These are phyloP conservation scores for Russula lepida DNA, from an alignment of 768 basidiomycete species.

Conservation along the genomic window DNA sequence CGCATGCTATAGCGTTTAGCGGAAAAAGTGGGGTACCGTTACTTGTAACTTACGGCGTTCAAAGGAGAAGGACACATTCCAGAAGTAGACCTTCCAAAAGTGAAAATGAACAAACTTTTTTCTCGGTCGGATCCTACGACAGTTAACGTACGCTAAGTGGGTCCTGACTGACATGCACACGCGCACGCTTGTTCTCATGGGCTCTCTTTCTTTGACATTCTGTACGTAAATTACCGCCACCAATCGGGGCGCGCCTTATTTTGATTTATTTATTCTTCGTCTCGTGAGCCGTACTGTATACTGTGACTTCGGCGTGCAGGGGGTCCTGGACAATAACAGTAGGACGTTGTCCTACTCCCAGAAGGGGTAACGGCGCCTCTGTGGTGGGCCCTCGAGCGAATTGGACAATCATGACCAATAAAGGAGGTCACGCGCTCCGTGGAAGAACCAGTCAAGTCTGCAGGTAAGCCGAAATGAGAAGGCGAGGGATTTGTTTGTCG, in stretches of 20 bases:
- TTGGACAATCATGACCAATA: neutral
- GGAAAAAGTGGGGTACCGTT: neutral
- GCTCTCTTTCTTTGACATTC: neutral
- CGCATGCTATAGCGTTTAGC: neutral
- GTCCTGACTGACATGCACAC: neutral
- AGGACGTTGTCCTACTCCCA: neutral
- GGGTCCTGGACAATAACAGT: neutral
- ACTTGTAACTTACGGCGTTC: too few species aligned
- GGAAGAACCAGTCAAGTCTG: neutral
- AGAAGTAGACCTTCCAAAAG: neutral
- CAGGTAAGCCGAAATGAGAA: neutral
- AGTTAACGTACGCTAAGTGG: neutral
- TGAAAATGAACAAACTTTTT: neutral
- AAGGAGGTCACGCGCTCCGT: neutral
- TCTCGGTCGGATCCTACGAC: constrained; percentile 9
- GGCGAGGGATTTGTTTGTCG: neutral
- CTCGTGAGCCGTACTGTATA: neutral
- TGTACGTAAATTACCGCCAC: neutral
- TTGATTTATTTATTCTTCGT: neutral
- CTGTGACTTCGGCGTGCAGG: neutral
- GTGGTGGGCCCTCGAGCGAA: neutral
- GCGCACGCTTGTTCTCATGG: neutral
- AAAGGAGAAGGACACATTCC: neutral
- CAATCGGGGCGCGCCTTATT: neutral
- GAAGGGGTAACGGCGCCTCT: neutral